Evolutionary conservation across 1,284 basidiomycete genomes (phyloP), one percentile per base, ranked within the genome.

Genomic region (Moesziomyces sp.): DNA sequence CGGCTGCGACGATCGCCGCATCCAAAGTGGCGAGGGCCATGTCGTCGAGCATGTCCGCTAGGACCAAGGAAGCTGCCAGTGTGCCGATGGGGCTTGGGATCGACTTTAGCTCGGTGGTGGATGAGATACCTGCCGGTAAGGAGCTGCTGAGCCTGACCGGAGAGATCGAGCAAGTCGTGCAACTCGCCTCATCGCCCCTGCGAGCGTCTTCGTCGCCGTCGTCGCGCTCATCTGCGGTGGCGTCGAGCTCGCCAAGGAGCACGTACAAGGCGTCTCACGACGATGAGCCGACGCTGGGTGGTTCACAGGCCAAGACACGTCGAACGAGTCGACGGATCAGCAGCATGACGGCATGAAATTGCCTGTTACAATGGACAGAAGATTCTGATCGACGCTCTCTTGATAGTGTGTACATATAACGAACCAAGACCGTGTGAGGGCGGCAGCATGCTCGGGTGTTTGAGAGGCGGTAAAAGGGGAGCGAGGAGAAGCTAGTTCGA

Each of bases 11-110:
- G 14, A 67, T 57, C 26, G 64, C 64, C 11, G 64, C 59, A 13
- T 68, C 59, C 30, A 68, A 58, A 44, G 65, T 62, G 4, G 65
- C 65, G 28, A 68, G 48, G 44, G 59, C 55, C 0, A 62, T 62
- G 44, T 50, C 65, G 3, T 58, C 65, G 6, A 47, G 40, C 16
- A 8, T 48, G 23, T 19, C 28, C 6, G 14, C 44, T 26, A 46
- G 50, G 21, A 21, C 51, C 23, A 58, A 51, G 51, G 65, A 61
- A 21, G 34, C 52, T 3, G 5, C 21, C 4, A 21, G 26, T 11
- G 40, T 59, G 24, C 48, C 67, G 0, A 46, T 61, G 61, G 67
- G 67, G 4, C 67, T 70, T 10, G 67, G 67, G 3, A 70, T 70
- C 13, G 67, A 70, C 11, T 70, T 70, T 38, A 61, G 48, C 52